These are phyloP conservation scores for Psilocybe tampanensis DNA, from an alignment of 768 basidiomycete genomes.

Conservation along the genomic window DNA sequence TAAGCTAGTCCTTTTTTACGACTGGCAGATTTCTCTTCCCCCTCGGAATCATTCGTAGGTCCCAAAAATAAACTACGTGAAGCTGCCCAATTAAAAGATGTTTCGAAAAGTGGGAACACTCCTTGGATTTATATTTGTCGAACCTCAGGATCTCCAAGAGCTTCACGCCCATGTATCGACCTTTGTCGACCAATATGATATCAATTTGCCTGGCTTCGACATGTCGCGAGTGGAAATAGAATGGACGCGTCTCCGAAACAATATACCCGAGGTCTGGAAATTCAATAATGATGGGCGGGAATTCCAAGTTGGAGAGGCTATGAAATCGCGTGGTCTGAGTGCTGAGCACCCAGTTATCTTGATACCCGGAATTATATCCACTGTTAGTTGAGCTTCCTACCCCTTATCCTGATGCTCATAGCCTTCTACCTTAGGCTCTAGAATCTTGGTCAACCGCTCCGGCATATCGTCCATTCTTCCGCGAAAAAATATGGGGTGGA, in stretches of 20 bases:
- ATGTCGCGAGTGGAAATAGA: constrained; percentile 70
- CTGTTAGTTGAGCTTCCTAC: constrained; percentile 44
- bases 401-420: not conserved
- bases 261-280: constrained; percentile 82
- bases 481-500: constrained; percentile 84
- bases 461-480: constrained; percentile 86
- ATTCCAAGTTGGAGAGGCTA: constrained; percentile 73
- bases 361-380: constrained; percentile 90
- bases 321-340: constrained; percentile 62
- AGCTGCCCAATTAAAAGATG: not conserved
- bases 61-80: not conserved
- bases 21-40: constrained; percentile 68
- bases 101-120: constrained; percentile 57
- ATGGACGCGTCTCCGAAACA: constrained; percentile 67
- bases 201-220: constrained; percentile 66
- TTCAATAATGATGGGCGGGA: constrained; percentile 80
- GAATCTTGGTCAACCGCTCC: constrained; percentile 94
- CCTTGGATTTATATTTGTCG: constrained; percentile 65
- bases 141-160: constrained; percentile 66
- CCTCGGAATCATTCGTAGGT: constrained; percentile 61
- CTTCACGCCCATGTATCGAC: constrained; percentile 70
- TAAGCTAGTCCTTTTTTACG: constrained; percentile 28
- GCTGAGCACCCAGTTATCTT: constrained; percentile 82
- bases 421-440: constrained; percentile 54
- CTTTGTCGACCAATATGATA: constrained; percentile 70